Conservation (phyloP, 108 stramenopile genomes). For the Pseudonitzschia delicatissima region DNA sequence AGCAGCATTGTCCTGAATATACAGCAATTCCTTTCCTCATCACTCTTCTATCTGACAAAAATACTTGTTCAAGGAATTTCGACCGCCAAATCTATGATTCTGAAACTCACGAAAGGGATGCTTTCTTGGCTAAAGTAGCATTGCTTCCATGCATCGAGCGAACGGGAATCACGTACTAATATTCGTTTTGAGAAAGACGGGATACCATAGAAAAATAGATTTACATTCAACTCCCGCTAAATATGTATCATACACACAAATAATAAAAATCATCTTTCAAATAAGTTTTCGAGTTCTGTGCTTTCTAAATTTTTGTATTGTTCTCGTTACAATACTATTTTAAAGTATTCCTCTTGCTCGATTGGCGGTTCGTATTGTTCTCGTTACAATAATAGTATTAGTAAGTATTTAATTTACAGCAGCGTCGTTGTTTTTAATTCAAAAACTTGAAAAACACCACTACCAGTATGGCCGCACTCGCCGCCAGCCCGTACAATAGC, state of each 20-base stretch:
- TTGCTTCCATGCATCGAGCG: no score
- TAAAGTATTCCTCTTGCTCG: no score
- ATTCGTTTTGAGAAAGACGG: neutral
- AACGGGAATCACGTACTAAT: no score
- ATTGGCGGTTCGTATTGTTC: no score
- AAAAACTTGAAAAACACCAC: constrained; percentile 36
- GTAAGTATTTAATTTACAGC: no score
- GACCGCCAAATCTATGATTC: neutral
- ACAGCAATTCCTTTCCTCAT: neutral
- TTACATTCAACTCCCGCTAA: neutral
- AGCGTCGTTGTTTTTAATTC: constrained; percentile 4
- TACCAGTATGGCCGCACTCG: constrained; percentile 53
- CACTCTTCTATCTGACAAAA: neutral
- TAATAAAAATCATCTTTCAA: no score
- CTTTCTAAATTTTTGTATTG: no score
- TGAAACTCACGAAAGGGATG: neutral
- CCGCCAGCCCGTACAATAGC: constrained; percentile 82
- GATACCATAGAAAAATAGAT: neutral
- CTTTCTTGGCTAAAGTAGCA: no score
- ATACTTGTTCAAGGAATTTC: neutral
- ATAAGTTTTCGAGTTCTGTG: no score
- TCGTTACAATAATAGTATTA: no score
- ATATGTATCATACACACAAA: neutral
- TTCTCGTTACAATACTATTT: no score
- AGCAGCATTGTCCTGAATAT: neutral